Evolutionary conservation across 2,329 filamentous ascomycete genomes (phyloP), one percentile per base, ranked within the genome.

Genomic region (Chrysoporthe deuterocubensis): DNA sequence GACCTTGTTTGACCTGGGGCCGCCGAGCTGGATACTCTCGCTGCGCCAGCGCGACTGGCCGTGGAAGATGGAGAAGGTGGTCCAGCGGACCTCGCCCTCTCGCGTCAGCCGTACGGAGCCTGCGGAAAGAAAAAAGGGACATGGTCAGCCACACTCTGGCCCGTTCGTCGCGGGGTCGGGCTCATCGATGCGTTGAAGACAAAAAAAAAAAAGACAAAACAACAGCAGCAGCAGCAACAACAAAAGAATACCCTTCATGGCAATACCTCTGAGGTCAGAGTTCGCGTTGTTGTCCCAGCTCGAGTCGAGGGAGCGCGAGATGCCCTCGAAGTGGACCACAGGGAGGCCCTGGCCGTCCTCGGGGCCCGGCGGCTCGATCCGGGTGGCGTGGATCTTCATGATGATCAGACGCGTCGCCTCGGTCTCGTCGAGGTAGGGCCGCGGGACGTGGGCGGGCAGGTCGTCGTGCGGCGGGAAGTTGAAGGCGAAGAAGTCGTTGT

Each of bases 41-140:
- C 89, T 91, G n/a, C 87, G 85, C 92, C 92, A 94, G 32, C 90
- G 82, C 73, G 91, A 88, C 71, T 92, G 84, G 60, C 90, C 89
- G 71, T 84, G 79, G 71, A 83, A 82, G 14, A 93, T 83, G 1
- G 88, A 91, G 64, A 87, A 87, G 0, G 87, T 90, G 1, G 89
- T 92, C 92, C 92, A 94, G 56, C 90, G 82, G 4, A 94, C 88
- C 71, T 93, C 90, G 13, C 91, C 90, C 71, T 92, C 84, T 13
- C 83, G 82, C 0, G 91, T 94, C 71, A 90, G 78, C 13, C 89
- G 82, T 0, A 92, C 91, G 0, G 79, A 84, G 2, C 91, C 89
- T 85, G 74, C 74, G 3, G 71, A 43, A 69, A 18, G 34, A 5
- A 16, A 9, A 58, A 64, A 62, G 8, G 42, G 56, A 62, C 40